Conservation (phyloP, 257 asterid species). For the Cynanchum wilfordii region DNA sequence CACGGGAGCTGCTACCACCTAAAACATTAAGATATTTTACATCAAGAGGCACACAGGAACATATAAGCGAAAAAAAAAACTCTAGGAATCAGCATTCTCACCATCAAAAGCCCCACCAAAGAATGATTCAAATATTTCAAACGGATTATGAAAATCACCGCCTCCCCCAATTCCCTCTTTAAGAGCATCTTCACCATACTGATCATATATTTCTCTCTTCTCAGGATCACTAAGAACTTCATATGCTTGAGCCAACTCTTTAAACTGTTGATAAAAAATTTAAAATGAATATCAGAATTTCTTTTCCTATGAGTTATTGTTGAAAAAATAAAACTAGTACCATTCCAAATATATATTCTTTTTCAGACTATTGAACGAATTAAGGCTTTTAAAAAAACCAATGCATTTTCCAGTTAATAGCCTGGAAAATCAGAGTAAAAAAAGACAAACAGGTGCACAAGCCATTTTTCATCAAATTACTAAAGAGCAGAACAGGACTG, state of each 20-base stretch:
- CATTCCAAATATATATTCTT: no score
- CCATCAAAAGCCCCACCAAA: constrained; percentile 38
- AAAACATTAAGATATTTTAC: constrained; percentile 1
- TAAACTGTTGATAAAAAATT: constrained; percentile 32
- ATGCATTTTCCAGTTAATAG: no score
- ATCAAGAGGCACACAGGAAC: neutral
- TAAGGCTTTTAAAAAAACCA: no score
- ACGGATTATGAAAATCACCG: constrained; percentile 35
- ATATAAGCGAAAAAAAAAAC: neutral
- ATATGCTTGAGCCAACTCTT: constrained; percentile 54
- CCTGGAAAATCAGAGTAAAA: no score
- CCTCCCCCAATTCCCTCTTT: constrained; percentile 48
- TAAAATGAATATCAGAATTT: neutral
- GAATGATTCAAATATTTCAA: constrained; percentile 45
- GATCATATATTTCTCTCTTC: constrained; percentile 44
- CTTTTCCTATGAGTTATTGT: neutral
- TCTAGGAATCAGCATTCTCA: constrained; percentile 15
- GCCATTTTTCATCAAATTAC: neutral
- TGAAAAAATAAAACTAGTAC: no score
- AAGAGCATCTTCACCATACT: constrained; percentile 53
- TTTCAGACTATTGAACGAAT: no score
- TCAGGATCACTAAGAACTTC: constrained; percentile 48
- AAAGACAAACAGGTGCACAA: neutral
- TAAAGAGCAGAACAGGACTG: neutral
- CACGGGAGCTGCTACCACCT: constrained; percentile 30